Evolutionary conservation across 306 rosid genomes (phyloP).

Genomic region (Gynostemma pentaphyllum): DNA sequence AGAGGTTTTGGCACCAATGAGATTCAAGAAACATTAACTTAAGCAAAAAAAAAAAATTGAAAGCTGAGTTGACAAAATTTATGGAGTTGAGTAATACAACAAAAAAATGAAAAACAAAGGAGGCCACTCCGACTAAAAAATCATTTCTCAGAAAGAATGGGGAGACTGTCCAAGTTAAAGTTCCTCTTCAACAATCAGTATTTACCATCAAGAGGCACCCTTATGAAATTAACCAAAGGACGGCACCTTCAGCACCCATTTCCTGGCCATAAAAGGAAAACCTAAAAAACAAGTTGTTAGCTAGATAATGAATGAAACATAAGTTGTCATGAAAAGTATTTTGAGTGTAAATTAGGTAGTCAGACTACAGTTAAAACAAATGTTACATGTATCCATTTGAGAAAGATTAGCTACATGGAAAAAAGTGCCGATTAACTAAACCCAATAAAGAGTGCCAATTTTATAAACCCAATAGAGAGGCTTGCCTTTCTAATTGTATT

Average conservation of each 20-base stretch:
- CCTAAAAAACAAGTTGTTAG: constrained; percentile 36
- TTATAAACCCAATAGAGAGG: neutral
- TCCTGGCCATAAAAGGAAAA: constrained; percentile 31
- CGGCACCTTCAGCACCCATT: constrained; percentile 44
- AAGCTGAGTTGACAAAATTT: neutral
- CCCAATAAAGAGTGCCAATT: neutral
- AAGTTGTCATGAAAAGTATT: constrained; percentile 13
- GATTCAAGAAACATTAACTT: neutral
- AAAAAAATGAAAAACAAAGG: constrained; percentile 2
- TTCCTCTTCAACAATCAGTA: constrained; percentile 28
- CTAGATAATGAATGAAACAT: constrained; percentile 14
- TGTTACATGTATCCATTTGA: neutral
- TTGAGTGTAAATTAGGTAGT: constrained; percentile 13
- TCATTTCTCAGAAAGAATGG: constrained; percentile 17
- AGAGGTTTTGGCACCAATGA: constrained; percentile 7
- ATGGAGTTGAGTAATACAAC: neutral
- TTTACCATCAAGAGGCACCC: constrained; percentile 60
- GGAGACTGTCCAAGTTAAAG: constrained; percentile 15
- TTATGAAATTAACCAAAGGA: constrained; percentile 50
- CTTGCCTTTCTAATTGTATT: neutral
- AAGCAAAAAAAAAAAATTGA: neutral
- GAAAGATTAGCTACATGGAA: neutral
- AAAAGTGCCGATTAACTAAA: neutral
- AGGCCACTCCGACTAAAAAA: constrained; percentile 10
- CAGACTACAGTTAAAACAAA: constrained; percentile 12